Evolutionary conservation across 2,329 filamentous ascomycete species (phyloP), one percentile per base, ranked within the genome.

Genomic region (Botrytis medusae): DNA sequence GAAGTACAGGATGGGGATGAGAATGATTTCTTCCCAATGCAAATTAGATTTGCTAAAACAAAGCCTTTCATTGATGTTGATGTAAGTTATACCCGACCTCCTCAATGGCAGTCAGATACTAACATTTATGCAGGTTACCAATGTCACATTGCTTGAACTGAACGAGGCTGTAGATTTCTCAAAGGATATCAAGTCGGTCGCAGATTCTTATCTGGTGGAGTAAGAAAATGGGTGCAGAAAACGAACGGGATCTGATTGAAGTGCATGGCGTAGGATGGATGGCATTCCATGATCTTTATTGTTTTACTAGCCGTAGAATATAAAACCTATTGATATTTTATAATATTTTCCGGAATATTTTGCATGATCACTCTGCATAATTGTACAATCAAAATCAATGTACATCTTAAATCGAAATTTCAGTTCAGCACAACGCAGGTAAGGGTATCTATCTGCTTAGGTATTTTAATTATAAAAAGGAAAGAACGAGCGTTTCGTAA

Each of bases 11-110:
- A 93, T 18, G 89, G 90, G 72, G 93, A 95, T 77, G 96, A 98
- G 81, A 91, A 93, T 73, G 95, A 98, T 79, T 98, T 98, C 85
- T 99, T 99, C 90, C 96, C 96, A 1, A 98, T 99, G 95, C 92
- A 89, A 71, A 91, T 98, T 74, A 89, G 91, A 72, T 99, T 99
- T 84, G 91, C 89, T 76, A 98, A 97, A 87, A 88, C 90, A 60
- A 89, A 88, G 74, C 95, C 96, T 42, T 97, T 93, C 82, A 88
- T 98, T 69, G 94, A 98, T 79, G 93, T 99, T 76, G 94, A 98
- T 84, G 95, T 98, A 86, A 91, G 92, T 29, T 48, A 62, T 16
- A 25, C 10, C 18, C 61, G 42, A 59, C 51, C 57, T 16, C 44
- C 46, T 40, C 20, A 51, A 69, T 72, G 29, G 62, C 69, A 69